phyloP scores from a whole-genome alignment of 2,329 filamentous ascomycete species.

The Epichloe elymi region DNA sequence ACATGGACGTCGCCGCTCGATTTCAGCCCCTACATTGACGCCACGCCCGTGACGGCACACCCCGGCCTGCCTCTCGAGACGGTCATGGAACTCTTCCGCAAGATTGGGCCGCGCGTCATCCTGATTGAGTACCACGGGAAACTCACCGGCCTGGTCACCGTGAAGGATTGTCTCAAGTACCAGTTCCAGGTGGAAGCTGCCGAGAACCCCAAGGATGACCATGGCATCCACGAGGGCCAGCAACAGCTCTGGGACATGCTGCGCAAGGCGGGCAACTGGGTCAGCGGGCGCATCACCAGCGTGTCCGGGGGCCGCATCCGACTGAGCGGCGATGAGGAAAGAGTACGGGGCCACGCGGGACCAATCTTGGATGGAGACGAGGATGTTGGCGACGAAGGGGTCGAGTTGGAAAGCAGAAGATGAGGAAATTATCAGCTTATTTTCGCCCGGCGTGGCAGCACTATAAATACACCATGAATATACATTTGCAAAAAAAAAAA shows the following conservation, averaged over 20 bases:
- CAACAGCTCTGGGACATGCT: slow-evolving; percentile 53
- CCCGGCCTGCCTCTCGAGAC: slow-evolving; percentile 87
- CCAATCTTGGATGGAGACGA: slow-evolving; percentile 30
- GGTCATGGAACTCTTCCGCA: slow-evolving; percentile 97
- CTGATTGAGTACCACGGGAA: slow-evolving; percentile 81
- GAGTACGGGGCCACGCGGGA: slow-evolving; percentile 31
- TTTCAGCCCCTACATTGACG: slow-evolving; percentile 77
- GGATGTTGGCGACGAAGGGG: slow-evolving; percentile 25
- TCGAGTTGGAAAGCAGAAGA: slow-evolving; percentile 29
- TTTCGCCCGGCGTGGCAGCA: no score
- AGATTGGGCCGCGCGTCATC: slow-evolving; percentile 89
- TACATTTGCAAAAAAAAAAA: no score
- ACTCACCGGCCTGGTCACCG: slow-evolving; percentile 75
- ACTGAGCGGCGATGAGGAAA: slow-evolving; percentile 28
- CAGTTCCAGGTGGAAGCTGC: slow-evolving; percentile 91
- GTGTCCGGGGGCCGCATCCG: slow-evolving; percentile 47
- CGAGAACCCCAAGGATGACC: slow-evolving; percentile 55
- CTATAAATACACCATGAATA: no score
- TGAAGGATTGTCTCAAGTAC: slow-evolving; percentile 94
- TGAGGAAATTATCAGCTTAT: neutral
- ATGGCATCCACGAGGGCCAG: slow-evolving; percentile 41
- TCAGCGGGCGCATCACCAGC: slow-evolving; percentile 40
- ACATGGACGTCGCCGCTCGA: slow-evolving; percentile 50
- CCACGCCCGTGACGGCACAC: slow-evolving; percentile 81
- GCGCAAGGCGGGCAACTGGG: slow-evolving; percentile 40